These are phyloP conservation scores for Colletotrichum sp. DNA, from an alignment of 2,329 filamentous ascomycete species.

Conservation along the genomic window DNA sequence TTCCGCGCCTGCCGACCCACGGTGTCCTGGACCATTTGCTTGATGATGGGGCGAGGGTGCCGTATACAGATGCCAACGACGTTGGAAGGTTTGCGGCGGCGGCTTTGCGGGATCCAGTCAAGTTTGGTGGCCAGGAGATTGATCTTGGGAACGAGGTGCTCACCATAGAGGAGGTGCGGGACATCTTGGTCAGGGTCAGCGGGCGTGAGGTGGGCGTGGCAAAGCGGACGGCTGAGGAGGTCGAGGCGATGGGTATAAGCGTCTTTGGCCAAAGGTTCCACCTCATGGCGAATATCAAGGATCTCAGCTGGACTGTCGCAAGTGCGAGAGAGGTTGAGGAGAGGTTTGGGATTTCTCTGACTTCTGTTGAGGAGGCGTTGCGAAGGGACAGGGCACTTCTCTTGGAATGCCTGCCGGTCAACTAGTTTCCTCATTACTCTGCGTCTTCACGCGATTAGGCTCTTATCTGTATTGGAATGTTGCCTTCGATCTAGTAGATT, in stretches of 20 bases:
- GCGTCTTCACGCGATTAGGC: not conserved
- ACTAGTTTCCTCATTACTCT: not conserved
- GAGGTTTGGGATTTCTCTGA: slow-evolving; percentile 34
- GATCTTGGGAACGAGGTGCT: slow-evolving; percentile 31
- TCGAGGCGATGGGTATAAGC: slow-evolving; percentile 17
- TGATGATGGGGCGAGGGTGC: slow-evolving; percentile 25
- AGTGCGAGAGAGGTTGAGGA: slow-evolving; percentile 21
- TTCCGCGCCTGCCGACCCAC: slow-evolving; percentile 28
- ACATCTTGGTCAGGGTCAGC: slow-evolving; percentile 32
- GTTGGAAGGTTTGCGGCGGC: slow-evolving; percentile 36
- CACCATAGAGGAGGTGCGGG: slow-evolving; percentile 31
- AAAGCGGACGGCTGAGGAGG: slow-evolving; percentile 26
- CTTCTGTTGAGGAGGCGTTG: slow-evolving; percentile 28
- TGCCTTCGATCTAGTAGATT: accelerated
- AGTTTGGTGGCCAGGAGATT: slow-evolving; percentile 34
- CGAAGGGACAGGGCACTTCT: slow-evolving; percentile 24
- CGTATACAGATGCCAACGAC: slow-evolving; percentile 32
- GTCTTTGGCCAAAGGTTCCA: slow-evolving; percentile 29
- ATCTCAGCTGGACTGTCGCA: slow-evolving; percentile 16
- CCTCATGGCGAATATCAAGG: slow-evolving; percentile 27
- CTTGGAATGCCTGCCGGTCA: slow-evolving; percentile 18
- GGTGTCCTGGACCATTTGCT: slow-evolving; percentile 31
- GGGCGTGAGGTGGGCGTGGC: slow-evolving; percentile 29
- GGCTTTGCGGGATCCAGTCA: slow-evolving; percentile 32
- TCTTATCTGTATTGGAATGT: accelerated